These are phyloP conservation scores for Talaromyces sp. DNA, from an alignment of 2,329 filamentous ascomycete genomes.

Conservation along the genomic window DNA sequence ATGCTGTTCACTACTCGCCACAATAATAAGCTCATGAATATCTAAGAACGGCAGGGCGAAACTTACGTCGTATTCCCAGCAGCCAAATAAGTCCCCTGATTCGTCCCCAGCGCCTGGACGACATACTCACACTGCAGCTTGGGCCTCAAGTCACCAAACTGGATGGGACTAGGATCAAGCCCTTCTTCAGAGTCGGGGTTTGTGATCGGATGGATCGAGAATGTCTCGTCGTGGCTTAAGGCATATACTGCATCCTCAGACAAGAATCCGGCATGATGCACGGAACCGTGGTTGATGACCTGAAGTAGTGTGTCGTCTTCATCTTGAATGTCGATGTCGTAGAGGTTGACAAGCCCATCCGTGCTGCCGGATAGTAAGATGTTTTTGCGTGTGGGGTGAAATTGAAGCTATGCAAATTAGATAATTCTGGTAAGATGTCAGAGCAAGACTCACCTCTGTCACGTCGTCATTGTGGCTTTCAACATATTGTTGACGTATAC, in stretches of 20 bases:
- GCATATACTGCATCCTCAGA: slow-evolving; percentile 52
- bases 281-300: slow-evolving; percentile 60
- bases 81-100: slow-evolving; percentile 43
- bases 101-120: slow-evolving; percentile 49
- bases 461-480: slow-evolving; percentile 57
- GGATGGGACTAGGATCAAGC: slow-evolving; percentile 38
- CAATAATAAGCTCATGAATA: background rate
- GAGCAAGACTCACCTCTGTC: slow-evolving; percentile 46
- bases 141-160: slow-evolving; percentile 56
- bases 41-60: background rate
- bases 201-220: slow-evolving; percentile 55
- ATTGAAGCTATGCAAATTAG: slow-evolving; percentile 39
- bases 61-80: slow-evolving; percentile 50
- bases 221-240: slow-evolving; percentile 59
- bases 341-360: slow-evolving; percentile 60
- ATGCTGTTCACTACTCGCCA: slow-evolving; percentile 33
- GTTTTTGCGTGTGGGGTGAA: slow-evolving; percentile 51
- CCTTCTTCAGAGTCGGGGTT: slow-evolving; percentile 48
- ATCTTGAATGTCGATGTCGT: slow-evolving; percentile 54
- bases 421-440: background rate
- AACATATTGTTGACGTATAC: slow-evolving; percentile 38
- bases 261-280: slow-evolving; percentile 60
- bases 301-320: slow-evolving; percentile 62
- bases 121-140: slow-evolving; percentile 57
- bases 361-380: slow-evolving; percentile 59